These are phyloP conservation scores for Trametes cingulata DNA, from an alignment of 768 basidiomycete species.

Conservation along the genomic window DNA sequence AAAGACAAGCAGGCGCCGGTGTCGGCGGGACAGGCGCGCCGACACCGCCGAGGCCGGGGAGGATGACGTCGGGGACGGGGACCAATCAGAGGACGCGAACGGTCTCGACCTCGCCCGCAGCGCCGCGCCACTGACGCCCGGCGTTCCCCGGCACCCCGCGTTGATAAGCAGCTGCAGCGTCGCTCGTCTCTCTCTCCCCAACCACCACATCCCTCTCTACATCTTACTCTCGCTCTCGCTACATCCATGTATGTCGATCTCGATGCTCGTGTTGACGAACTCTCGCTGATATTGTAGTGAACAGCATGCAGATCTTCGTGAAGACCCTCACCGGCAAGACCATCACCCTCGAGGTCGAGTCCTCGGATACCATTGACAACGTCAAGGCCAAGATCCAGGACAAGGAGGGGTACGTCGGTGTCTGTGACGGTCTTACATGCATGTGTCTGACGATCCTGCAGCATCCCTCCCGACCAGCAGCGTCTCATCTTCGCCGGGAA, in stretches of 20 bases:
- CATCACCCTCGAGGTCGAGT: conserved; percentile 83
- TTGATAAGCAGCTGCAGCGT: conserved; percentile 10
- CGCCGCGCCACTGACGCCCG: background rate
- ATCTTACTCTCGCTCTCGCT: background rate
- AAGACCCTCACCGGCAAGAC: conserved; percentile 91
- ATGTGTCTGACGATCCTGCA: background rate
- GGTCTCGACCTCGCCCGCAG: conserved; percentile 4
- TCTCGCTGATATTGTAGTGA: conserved; percentile 37
- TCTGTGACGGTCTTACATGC: background rate
- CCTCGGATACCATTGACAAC: conserved; percentile 74
- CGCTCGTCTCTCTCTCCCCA: conserved; percentile 1
- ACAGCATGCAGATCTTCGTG: conserved; percentile 82
- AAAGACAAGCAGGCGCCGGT: background rate
- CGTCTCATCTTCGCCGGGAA: conserved; percentile 96
- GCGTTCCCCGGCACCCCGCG: background rate
- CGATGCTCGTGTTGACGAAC: background rate
- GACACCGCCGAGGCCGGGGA: no score
- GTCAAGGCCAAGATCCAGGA: conserved; percentile 85
- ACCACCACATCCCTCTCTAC: conserved; percentile 8
- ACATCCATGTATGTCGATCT: conserved; percentile 2
- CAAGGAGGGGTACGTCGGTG: conserved; percentile 58
- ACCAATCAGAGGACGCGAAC: conserved; percentile 4
- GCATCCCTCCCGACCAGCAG: conserved; percentile 85
- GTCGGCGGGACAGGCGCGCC: background rate
- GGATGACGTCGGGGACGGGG: background rate